A percentile compares a stretch with the other conserved stretches of the same genome.
Conservation (phyloP, 1,284 basidiomycete genomes). For the Xanthoconium separans region DNA sequence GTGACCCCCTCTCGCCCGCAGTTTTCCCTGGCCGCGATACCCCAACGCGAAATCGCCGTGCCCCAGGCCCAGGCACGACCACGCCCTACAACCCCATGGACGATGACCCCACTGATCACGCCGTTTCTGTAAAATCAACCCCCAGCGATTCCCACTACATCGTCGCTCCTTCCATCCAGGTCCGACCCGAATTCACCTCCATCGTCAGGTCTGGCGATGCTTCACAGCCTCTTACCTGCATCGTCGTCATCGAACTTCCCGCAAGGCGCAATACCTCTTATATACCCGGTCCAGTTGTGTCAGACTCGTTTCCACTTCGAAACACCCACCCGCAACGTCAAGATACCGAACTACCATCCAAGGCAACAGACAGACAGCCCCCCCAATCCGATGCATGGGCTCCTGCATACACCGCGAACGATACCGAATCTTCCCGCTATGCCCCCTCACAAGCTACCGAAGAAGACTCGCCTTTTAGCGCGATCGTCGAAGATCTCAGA, state of each 20-base stretch:
- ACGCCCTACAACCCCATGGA: conserved; percentile 60
- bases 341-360: conserved; percentile 34
- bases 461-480: conserved; percentile 70
- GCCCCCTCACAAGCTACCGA: conserved; percentile 32
- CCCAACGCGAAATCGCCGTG: conserved; percentile 41
- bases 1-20: conserved; percentile 51
- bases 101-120: conserved; percentile 77
- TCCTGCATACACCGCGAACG: conserved; percentile 23
- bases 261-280: conserved; percentile 57
- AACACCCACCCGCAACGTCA: conserved; percentile 32
- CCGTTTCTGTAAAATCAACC: conserved; percentile 49
- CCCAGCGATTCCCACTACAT: conserved; percentile 59
- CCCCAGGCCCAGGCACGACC: conserved; percentile 27
- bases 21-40: conserved; percentile 71
- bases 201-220: conserved; percentile 72
- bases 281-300: conserved; percentile 58
- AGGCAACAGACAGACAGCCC: conserved; percentile 22
- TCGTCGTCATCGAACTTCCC: conserved; percentile 87
- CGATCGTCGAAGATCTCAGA: conserved; percentile 84
- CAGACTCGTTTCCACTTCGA: conserved; percentile 42
- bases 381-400: conserved; percentile 34
- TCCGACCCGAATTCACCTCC: conserved; percentile 84
- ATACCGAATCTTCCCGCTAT: conserved; percentile 30
- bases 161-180: conserved; percentile 85
- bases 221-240: conserved; percentile 82